Evolutionary conservation across 106 monocot genomes (phyloP).

Genomic region (Acorus calamus): DNA sequence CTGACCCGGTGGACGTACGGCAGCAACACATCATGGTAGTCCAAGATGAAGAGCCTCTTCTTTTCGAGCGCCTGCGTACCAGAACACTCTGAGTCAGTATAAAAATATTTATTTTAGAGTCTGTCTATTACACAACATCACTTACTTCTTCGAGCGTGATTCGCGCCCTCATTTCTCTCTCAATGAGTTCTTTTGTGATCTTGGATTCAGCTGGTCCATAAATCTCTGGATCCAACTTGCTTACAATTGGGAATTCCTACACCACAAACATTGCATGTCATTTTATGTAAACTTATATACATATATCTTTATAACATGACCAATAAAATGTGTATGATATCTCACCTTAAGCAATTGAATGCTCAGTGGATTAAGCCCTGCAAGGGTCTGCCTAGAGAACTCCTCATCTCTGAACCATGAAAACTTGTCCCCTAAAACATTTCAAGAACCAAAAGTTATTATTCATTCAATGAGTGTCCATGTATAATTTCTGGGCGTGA

Average conservation of each 20-base stretch:
- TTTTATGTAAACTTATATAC: not conserved
- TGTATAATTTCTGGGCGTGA: not conserved
- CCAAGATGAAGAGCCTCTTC: slow-evolving; percentile 57
- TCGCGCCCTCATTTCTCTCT: slow-evolving; percentile 31
- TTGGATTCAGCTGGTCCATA: slow-evolving; percentile 56
- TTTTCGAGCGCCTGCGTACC: slow-evolving; percentile 40
- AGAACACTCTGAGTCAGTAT: not conserved
- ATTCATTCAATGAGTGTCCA: not conserved
- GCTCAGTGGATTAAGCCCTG: slow-evolving; percentile 58
- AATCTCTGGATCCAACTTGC: slow-evolving; percentile 63
- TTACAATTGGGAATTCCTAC: slow-evolving; percentile 61
- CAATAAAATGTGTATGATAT: not conserved
- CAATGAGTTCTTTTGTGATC: slow-evolving; percentile 46
- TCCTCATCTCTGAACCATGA: slow-evolving; percentile 71
- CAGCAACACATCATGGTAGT: slow-evolving; percentile 64
- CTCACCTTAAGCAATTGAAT: slow-evolving; percentile 47
- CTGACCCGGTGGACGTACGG: slow-evolving; percentile 62
- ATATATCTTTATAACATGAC: not conserved
- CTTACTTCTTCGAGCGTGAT: slow-evolving; percentile 57
- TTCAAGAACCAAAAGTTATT: not conserved
- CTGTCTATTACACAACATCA: no score
- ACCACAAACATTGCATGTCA: not conserved
- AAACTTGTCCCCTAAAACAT: slow-evolving; percentile 45
- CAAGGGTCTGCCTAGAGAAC: slow-evolving; percentile 53
- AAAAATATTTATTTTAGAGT: no score